Percentiles rank a stretch among this genome's conserved stretches.
These are phyloP conservation scores for Cystofilobasidium ferigula DNA, from an alignment of 768 basidiomycete genomes.

Conservation along the genomic window DNA sequence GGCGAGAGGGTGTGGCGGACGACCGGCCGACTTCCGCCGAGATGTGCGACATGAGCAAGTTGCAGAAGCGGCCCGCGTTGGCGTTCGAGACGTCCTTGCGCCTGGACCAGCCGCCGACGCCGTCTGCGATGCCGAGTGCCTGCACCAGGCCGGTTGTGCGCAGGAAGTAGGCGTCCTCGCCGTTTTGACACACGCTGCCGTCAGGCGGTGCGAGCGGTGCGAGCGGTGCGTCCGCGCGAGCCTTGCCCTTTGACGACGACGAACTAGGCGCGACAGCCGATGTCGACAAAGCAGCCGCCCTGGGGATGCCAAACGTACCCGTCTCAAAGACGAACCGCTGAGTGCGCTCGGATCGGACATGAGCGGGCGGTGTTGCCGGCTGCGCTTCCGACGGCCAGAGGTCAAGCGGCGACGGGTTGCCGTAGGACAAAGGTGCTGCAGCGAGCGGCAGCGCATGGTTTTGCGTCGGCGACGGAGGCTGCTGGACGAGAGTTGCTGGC, in stretches of 20 bases:
- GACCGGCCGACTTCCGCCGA: background rate
- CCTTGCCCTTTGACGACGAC: background rate
- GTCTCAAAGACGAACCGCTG: constrained; percentile 20
- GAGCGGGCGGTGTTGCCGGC: background rate
- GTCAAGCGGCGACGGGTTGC: background rate
- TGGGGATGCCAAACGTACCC: constrained; percentile 25
- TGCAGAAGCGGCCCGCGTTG: constrained; percentile 15
- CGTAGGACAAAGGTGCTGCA: background rate
- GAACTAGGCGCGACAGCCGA: background rate
- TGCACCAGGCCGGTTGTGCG: constrained; percentile 40
- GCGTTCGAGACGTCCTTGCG: constrained; percentile 2
- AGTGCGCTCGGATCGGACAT: background rate
- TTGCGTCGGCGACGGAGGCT: background rate
- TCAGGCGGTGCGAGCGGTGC: background rate
- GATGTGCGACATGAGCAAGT: background rate
- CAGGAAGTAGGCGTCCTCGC: constrained; percentile 72
- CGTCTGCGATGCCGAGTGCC: constrained; percentile 88
- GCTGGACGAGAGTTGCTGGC: background rate
- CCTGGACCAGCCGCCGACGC: constrained; percentile 75
- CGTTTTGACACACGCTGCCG: constrained; percentile 44
- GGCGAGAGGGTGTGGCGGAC: background rate
- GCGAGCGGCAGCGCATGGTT: background rate
- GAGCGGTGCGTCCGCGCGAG: background rate
- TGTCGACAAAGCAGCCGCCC: background rate
- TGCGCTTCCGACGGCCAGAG: background rate